These are phyloP conservation scores for Pichia cephalocereana DNA, from an alignment of 805 yeast species.

Conservation along the genomic window DNA sequence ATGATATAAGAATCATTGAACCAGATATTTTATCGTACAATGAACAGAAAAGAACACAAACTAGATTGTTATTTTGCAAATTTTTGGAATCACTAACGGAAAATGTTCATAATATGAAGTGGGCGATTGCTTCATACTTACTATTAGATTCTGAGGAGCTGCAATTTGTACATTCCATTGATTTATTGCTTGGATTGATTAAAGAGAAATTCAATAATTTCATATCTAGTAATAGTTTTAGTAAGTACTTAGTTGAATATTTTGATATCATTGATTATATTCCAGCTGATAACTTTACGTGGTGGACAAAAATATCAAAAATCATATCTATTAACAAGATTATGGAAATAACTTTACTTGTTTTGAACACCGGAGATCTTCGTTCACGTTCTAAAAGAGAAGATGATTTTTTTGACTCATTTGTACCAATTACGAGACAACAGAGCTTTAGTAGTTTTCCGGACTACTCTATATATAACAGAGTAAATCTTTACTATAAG, in stretches of 20 bases:
- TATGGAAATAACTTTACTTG: neutral
- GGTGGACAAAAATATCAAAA: neutral
- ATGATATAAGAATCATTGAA: neutral
- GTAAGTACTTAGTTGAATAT: neutral
- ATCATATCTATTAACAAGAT: neutral
- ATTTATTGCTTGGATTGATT: neutral
- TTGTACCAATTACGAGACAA: slow-evolving; percentile 4
- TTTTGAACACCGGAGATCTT: neutral
- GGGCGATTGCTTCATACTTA: neutral
- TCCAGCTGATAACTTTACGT: neutral
- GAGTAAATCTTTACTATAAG: neutral
- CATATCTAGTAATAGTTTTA: neutral
- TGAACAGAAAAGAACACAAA: neutral
- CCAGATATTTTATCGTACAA: neutral
- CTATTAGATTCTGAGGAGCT: neutral
- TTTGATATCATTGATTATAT: neutral
- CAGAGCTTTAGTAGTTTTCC: neutral
- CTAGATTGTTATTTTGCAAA: neutral
- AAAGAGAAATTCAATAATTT: neutral
- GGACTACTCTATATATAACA: slow-evolving; percentile 5
- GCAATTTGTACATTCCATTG: neutral
- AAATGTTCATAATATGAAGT: neutral
- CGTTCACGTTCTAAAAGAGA: neutral
- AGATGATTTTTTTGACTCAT: slow-evolving; percentile 9
- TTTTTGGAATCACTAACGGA: neutral